phyloP scores from a whole-genome alignment of 306 rosid species.

The Quercus cerris region DNA sequence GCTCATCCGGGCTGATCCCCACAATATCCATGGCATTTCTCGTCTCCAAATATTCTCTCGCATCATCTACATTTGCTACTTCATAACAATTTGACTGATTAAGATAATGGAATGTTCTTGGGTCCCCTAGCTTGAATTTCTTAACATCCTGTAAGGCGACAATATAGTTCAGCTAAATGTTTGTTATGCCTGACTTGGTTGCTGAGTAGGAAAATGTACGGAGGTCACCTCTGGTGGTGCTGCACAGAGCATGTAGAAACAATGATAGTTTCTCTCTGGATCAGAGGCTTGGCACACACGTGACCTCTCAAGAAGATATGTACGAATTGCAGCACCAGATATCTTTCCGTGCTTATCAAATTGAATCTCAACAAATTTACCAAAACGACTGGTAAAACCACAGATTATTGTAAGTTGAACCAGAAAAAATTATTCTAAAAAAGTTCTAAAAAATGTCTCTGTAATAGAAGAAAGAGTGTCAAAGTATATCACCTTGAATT shows the following conservation, averaged over 20 bases:
- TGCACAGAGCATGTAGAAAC: slow-evolving; percentile 91
- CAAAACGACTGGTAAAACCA: slow-evolving; percentile 70
- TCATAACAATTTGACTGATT: slow-evolving; percentile 77
- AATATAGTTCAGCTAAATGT: slow-evolving; percentile 22
- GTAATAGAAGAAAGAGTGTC: neutral
- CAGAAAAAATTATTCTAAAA: slow-evolving; percentile 6
- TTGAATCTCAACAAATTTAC: slow-evolving; percentile 88
- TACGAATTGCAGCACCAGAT: slow-evolving; percentile 90
- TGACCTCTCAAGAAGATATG: slow-evolving; percentile 86
- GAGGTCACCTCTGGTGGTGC: slow-evolving; percentile 77
- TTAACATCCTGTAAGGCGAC: slow-evolving; percentile 54
- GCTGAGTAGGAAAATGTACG: slow-evolving; percentile 4
- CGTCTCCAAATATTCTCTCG: slow-evolving; percentile 80
- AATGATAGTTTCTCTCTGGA: slow-evolving; percentile 91
- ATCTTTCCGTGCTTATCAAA: slow-evolving; percentile 81
- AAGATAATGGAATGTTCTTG: slow-evolving; percentile 68
- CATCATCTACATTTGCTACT: slow-evolving; percentile 79
- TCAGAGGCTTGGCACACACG: slow-evolving; percentile 86
- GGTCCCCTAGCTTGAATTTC: slow-evolving; percentile 71
- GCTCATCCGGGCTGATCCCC: slow-evolving; percentile 80
- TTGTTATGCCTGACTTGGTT: slow-evolving; percentile 1
- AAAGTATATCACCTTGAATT: slow-evolving; percentile 65
- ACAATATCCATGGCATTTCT: slow-evolving; percentile 92
- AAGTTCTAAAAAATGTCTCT: neutral
- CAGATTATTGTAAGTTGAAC: slow-evolving; percentile 20